phyloP scores from a whole-genome alignment of 768 basidiomycete genomes.

The Calvatia gigantea region DNA sequence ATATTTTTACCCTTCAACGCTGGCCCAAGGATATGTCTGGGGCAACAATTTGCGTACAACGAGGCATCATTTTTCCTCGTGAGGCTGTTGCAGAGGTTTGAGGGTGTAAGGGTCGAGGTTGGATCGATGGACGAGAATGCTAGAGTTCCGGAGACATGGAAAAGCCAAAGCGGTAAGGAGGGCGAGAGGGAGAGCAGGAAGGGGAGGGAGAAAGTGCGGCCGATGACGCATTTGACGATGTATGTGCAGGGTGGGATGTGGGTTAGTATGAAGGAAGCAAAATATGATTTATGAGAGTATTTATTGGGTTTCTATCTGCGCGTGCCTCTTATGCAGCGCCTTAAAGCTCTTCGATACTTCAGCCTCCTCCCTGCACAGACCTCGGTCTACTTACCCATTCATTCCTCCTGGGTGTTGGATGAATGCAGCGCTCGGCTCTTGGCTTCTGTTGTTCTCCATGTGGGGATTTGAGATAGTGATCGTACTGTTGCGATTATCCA shows the following conservation, averaged over 20 bases:
- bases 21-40: slow-evolving; percentile 47
- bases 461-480: no score
- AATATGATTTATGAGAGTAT: background rate
- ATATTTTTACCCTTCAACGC: slow-evolving; percentile 54
- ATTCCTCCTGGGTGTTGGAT: no score
- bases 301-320: background rate
- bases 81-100: slow-evolving; percentile 46
- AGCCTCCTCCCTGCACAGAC: no score
- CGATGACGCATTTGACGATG: slow-evolving; percentile 33
- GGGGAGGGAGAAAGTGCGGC: slow-evolving; percentile 29
- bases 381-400: no score
- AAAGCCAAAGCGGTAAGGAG: background rate
- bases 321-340: background rate
- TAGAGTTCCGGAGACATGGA: slow-evolving; percentile 37
- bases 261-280: slow-evolving; percentile 36
- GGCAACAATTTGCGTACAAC: slow-evolving; percentile 47
- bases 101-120: slow-evolving; percentile 33
- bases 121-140: slow-evolving; percentile 32
- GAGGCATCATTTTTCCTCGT: slow-evolving; percentile 48
- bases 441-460: no score
- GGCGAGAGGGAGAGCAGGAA: slow-evolving; percentile 24
- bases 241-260: slow-evolving; percentile 42
- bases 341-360: no score
- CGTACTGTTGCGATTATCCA: no score
- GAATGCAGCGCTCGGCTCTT: no score